phyloP scores from a whole-genome alignment of 129 eudicot genomes.

The Scalesia atractyloides region DNA sequence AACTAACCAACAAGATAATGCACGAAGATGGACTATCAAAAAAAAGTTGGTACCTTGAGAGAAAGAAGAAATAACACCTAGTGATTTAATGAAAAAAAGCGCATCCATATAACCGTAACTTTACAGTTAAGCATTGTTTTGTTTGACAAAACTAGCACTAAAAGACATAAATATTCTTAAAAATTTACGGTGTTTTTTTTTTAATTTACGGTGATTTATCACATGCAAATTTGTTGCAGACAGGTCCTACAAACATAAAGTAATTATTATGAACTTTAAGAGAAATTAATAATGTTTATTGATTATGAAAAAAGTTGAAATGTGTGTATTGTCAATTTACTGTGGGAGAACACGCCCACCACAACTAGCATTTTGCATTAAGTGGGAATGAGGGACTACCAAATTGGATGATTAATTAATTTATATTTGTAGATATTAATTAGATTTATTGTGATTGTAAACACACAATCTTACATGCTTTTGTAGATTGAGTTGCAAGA shows the following conservation, averaged over 20 bases:
- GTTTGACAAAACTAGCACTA: neutral
- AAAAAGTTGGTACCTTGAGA: conserved; percentile 26
- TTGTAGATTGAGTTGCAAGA: neutral
- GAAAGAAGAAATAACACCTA: conserved; percentile 19
- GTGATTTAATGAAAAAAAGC: conserved; percentile 2
- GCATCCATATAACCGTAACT: conserved; percentile 10
- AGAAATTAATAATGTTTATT: neutral
- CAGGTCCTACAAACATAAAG: conserved; percentile 8
- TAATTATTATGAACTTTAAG: conserved; percentile 5
- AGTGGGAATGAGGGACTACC: conserved; percentile 9
- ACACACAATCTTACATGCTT: neutral
- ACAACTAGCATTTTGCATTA: neutral
- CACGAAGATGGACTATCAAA: conserved; percentile 34
- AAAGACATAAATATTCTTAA: neutral
- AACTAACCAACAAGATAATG: conserved; percentile 32
- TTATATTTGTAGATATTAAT: neutral
- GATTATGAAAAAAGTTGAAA: conserved; percentile 8
- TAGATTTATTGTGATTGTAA: neutral
- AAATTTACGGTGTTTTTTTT: neutral
- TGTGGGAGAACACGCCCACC: neutral
- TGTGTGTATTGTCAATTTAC: conserved; percentile 1
- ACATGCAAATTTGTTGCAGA: conserved; percentile 29
- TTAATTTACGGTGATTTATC: conserved; percentile 7
- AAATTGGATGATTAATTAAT: neutral
- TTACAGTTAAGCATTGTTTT: conserved; percentile 17